phyloP scores from a whole-genome alignment of 2,329 filamentous ascomycete species.

The Cercospora brassicicola region DNA sequence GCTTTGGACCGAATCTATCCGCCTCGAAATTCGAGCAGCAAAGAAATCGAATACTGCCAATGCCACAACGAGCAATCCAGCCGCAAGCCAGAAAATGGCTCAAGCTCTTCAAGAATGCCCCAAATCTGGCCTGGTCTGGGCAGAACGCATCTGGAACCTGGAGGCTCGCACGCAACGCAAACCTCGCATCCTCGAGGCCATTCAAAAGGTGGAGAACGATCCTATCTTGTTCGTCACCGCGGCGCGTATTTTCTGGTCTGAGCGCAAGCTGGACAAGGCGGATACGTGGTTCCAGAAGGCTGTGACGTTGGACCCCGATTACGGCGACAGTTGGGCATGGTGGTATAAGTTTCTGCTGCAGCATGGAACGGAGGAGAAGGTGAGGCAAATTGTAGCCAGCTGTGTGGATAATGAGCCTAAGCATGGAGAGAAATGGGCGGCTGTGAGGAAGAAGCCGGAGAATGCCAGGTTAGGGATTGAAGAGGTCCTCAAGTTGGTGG shows the following conservation, averaged over 20 bases:
- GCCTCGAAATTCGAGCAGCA: slow-evolving; percentile 83
- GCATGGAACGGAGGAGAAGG: slow-evolving; percentile 93
- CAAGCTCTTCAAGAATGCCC: slow-evolving; percentile 89
- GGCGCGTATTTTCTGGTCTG: slow-evolving; percentile 92
- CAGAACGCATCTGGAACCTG: slow-evolving; percentile 92
- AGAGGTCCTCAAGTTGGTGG: slow-evolving; percentile 79
- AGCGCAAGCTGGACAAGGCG: slow-evolving; percentile 88
- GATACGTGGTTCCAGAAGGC: slow-evolving; percentile 98
- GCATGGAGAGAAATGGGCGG: slow-evolving; percentile 91
- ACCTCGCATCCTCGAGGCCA: slow-evolving; percentile 84
- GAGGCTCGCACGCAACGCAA: slow-evolving; percentile 91
- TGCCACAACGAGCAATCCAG: slow-evolving; percentile 44
- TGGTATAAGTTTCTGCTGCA: slow-evolving; percentile 91
- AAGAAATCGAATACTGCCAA: slow-evolving; percentile 55
- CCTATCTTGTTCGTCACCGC: slow-evolving; percentile 85
- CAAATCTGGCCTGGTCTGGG: slow-evolving; percentile 83
- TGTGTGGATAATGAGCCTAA: slow-evolving; percentile 80
- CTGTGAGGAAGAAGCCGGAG: slow-evolving; percentile 77
- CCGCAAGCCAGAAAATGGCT: slow-evolving; percentile 91
- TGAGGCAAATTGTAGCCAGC: slow-evolving; percentile 77
- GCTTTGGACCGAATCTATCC: slow-evolving; percentile 91
- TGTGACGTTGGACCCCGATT: slow-evolving; percentile 79
- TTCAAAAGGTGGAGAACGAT: slow-evolving; percentile 95
- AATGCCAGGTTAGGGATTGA: slow-evolving; percentile 74
- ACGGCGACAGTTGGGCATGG: slow-evolving; percentile 96